Base-by-base conservation (phyloP, 2,329 filamentous ascomycete species). In the Cytospora piceae region DNA sequence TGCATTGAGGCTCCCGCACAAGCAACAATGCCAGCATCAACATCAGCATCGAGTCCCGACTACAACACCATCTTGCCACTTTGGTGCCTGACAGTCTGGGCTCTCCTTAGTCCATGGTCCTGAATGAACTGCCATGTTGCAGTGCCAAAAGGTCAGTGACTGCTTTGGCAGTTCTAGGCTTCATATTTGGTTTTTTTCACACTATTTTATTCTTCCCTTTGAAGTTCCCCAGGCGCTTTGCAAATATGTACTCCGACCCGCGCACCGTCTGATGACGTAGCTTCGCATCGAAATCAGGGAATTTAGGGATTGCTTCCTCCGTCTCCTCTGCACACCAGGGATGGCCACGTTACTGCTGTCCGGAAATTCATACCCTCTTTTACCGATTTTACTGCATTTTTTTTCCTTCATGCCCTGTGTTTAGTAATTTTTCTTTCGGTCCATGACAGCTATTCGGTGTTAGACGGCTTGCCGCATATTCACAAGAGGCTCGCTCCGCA, bases 221-320 rank as follows among this genome's bases (percentile, higher is more conserved):
- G 39, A 12, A 9, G 57, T 51, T 56, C n/a, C 53, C 29, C 39
- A 55, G 39, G 39, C 53, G 56, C 29, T 51, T 32, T 55, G 54
- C 61, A 57, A 52, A 63, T 57, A 55, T 15, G 46, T 61, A 63
- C 39, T 39, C 61, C 53, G 61, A 57, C 61, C 61, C 42, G 61
- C 61, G 61, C 46, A 46, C 61, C 55, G 61, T 55, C 61, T 63
- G 46, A 63, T 63, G 61, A 63, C 61, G 61, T 63, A 63, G 39
- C 39, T 39, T 15, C 39, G 56, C 61, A 57, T 42, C 34, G 53
- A 57, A 57, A 63, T 54, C 61, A 63, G 34, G 61, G 61, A 63
- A 63, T 62, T 62, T 46, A 63, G 53, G 53, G n/a, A 57, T 51
- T 51, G 56, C 61, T 46, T 63, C 61, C 39, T 57, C 53, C 53